Conservation (phyloP, 2,329 filamentous ascomycete species). For the Fusarium palustre region DNA sequence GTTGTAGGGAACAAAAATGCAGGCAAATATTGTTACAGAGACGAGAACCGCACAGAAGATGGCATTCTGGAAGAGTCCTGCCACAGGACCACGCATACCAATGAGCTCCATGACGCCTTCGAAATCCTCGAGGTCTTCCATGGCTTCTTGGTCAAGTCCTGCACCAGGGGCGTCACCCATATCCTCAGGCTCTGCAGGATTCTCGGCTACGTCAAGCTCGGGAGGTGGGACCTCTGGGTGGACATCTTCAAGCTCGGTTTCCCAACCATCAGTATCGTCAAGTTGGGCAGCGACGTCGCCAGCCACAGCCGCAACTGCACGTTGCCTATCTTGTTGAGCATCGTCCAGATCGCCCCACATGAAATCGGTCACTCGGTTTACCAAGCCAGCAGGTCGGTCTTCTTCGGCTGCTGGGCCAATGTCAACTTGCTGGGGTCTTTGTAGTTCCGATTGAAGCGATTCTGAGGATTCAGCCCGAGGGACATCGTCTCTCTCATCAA, state of each 20-base stretch:
- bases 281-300: slow-evolving; percentile 51
- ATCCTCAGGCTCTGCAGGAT: slow-evolving; percentile 57
- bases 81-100: slow-evolving; percentile 93
- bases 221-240: slow-evolving; percentile 52
- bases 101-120: slow-evolving; percentile 97
- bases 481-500: slow-evolving; percentile 6
- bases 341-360: slow-evolving; percentile 70
- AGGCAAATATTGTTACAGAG: slow-evolving; percentile 84
- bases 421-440: slow-evolving; percentile 9
- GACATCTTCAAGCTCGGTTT: slow-evolving; percentile 53
- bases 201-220: slow-evolving; percentile 37
- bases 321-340: slow-evolving; percentile 46
- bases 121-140: slow-evolving; percentile 91
- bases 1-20: slow-evolving; percentile 92
- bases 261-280: slow-evolving; percentile 49
- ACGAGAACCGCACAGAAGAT: slow-evolving; percentile 94
- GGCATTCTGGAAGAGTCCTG: slow-evolving; percentile 91
- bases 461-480: slow-evolving; percentile 5
- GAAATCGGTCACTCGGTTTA: slow-evolving; percentile 63
- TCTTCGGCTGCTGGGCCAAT: slow-evolving; percentile 29
- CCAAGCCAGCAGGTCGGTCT: slow-evolving; percentile 42
- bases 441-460: slow-evolving; percentile 1
- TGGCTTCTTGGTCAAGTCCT: slow-evolving; percentile 78
- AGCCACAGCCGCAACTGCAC: slow-evolving; percentile 56
- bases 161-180: slow-evolving; percentile 74